These are phyloP conservation scores for Intubia oerlemansii DNA, from an alignment of 2,329 filamentous ascomycete genomes.

Conservation along the genomic window DNA sequence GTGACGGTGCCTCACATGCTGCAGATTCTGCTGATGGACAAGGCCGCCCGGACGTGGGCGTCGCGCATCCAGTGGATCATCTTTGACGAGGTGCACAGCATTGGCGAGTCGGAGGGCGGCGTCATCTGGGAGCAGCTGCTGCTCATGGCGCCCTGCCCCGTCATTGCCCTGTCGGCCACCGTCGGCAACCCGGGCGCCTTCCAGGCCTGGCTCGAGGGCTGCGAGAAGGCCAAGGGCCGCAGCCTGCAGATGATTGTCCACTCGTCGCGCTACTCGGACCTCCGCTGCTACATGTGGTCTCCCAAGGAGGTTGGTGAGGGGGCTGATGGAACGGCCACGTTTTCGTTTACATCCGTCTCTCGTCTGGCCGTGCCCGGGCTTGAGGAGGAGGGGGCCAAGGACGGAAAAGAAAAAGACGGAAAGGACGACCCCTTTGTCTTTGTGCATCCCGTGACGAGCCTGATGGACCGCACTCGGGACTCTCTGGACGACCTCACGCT, in stretches of 20 bases:
- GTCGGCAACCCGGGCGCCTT: constrained; percentile 58
- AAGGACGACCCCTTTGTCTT: no score
- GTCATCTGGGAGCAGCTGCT: constrained; percentile 62
- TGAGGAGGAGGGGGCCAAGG: no score
- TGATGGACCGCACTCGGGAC: constrained; percentile 21
- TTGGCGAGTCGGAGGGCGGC: constrained; percentile 56
- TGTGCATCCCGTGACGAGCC: constrained; percentile 6
- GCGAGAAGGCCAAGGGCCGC: constrained; percentile 40
- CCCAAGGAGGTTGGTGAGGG: no score
- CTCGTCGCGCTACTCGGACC: constrained; percentile 48
- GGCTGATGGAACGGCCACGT: no score
- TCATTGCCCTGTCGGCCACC: constrained; percentile 61
- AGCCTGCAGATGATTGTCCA: constrained; percentile 49
- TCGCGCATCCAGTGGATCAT: constrained; percentile 51
- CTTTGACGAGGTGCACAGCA: constrained; percentile 67
- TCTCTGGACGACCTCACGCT: constrained; percentile 46
- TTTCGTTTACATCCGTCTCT: no score
- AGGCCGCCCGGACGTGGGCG: constrained; percentile 42
- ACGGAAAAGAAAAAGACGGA: no score
- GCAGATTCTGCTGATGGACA: constrained; percentile 54
- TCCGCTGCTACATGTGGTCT: constrained; percentile 51
- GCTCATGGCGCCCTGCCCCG: constrained; percentile 51
- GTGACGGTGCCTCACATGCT: constrained; percentile 62
- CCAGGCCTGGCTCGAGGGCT: constrained; percentile 41
- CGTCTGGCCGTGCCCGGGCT: constrained; percentile 1